Evolutionary conservation across 345 rosid species (phyloP), one percentile per base, ranked within the genome.

Genomic region (Ceriops decandra): DNA sequence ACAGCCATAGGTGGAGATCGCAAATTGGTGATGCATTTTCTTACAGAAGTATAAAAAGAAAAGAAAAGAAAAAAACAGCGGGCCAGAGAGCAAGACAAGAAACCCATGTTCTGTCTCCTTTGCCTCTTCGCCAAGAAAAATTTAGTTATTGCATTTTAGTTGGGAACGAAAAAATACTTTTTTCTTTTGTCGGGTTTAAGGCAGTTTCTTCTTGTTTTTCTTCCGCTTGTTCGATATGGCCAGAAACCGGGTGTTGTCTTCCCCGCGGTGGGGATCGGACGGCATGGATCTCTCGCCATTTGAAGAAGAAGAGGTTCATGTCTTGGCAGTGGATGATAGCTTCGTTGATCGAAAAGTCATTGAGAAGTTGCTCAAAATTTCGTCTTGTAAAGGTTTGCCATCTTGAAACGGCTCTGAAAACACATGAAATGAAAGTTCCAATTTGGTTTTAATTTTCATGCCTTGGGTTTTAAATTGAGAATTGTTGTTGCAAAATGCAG

Each of bases 341-440:
- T 57, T 66, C 36, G 62, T 78, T 19, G 81, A 78, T 21, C 75
- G 78, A 60, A 78, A 74, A 66, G 75, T 78, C 53, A 78, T 78
- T 60, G 78, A 78, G 70, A 64, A 68, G 22, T 57, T 78, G 52
- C 87, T 90, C 63, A 82, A 77, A 72, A 87, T 79, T 72, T 90
- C 89, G 31, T 84, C 89, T 70, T 92, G 95, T 78, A 86, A 76
- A 85, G 98, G 98, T 83, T 74, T 11, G 58, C 56, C 52, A 8
- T 8, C 28, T 26, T 28, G 28, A 9, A 36, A 6, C 52, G 59
- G 52, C 10, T 33, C 10, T 7, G 36, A 32, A 13, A 31, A 59
- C 36, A 28, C 51, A 24, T 16, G 1, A 32, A 62, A 57, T 64
- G 26, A 19, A 26, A 36, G 15, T 5, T 54, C 28, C 38, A 21